Evolutionary conservation across 805 yeast genomes (phyloP), one percentile per base, ranked within the genome.

Genomic region (Jamesozyma rosinii): DNA sequence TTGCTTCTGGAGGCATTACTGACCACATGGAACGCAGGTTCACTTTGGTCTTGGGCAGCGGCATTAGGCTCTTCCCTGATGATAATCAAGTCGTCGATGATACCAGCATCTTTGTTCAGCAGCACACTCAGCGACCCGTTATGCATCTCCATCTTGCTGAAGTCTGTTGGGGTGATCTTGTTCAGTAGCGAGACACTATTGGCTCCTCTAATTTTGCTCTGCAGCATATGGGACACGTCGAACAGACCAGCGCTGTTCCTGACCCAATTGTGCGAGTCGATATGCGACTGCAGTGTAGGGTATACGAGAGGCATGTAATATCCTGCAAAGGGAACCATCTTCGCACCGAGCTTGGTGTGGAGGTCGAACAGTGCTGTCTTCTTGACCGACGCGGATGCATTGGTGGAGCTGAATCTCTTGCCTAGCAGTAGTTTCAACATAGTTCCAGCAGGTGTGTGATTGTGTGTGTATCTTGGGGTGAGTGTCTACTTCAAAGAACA

Each of bases 141-240:
- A 62, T 77, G 77, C 2, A 74, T 70, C 37, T 68, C 62, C 48
- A 90, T 67, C 5, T 51, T 59, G n/a, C 65, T 55, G 48, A 88
- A 74, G 60, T 88, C 96, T 14, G 90, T 76, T 10, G 98, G 98
- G n/a, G 96, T 85, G 40, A 90, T 68, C 51, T 73, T 76, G 61
- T 92, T 83, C 49, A 92, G 69, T 44, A 90, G 78, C 4, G 69
- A 68, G 5, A 77, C 67, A 1, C 94, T 76, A 34, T 76, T 82
- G 1, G 74, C 65, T 14, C 98, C 98, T 2, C 64, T 59, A 46
- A 92, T 63, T 35, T 70, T 74, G 63, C 94, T 97, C 68, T 92
- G 98, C 40, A 90, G 74, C 98, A 92, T 92, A 65, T 92, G 98
- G 43, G 95, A 85, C 41, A 92, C 98, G 61, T 92, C 98, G 57